Evolutionary conservation across 169 alveolate genomes (phyloP), one percentile per base, ranked within the genome.

Genomic region (Babesia bigemina): DNA sequence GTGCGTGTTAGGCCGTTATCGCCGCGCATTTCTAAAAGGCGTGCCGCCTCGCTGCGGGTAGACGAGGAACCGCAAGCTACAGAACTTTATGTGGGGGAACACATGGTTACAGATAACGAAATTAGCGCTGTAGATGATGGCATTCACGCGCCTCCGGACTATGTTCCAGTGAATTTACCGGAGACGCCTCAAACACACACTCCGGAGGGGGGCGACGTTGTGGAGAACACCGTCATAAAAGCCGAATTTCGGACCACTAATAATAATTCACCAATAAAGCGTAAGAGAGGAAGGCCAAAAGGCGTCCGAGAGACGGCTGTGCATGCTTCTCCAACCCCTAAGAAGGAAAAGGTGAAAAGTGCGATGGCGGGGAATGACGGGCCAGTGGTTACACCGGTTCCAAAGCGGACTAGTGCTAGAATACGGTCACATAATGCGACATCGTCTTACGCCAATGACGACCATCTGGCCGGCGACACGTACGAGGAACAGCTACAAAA

Each of bases 401-500:
- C 59, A 12, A 67, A 67, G 53, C 50, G 76, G 39, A 55, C 42
- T 8, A 55, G 76, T 67, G 76, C 65, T 24, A 67, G 76, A 67
- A 67, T 53, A 36, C 49, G 76, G 21, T 53, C 65, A 9, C 52
- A 67, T 59, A 53, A 50, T 22, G 8, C 22, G 22, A 45, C 24
- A 26, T 0, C 16, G 2, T 36, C 65, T 17, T 52, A 67, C n/a
- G 3, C 65, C n/a, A 63, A 36, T 21, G 17, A 28, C 13, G 65
- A 79, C 28, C 52, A 81, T 0, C 62, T 21, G 2, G 24, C 79
- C n/a, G 79, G 63, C 44, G 78, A 76, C 55, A 24, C 44, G 0
- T 73, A 65, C 69, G 89, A 72, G 48, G 71, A 47, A 55, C 78
- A 73, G 53, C 79, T 73, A 53, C 44, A 57, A 19, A 57, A 62